Evolutionary conservation across 352 stramenopile genomes (phyloP), one percentile per base, ranked within the genome.

Genomic region (Elongisporangium undulatum): DNA sequence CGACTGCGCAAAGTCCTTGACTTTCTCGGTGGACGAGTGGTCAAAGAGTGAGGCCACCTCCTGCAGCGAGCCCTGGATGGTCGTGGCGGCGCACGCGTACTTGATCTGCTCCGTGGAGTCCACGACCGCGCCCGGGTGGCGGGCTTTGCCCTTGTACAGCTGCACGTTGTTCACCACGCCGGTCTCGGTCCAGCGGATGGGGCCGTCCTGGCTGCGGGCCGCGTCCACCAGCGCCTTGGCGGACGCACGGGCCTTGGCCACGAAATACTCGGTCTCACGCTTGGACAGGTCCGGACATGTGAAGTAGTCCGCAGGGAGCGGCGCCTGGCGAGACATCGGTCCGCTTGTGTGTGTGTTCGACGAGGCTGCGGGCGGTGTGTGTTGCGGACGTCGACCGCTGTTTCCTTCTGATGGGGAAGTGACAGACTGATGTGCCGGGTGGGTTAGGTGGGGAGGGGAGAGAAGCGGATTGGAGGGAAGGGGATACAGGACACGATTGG

Each of bases 41-140:
- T 90, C 75, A 58, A 92, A 88, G 64, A 86, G 88, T 41, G 70
- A 69, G 24, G 74, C 73, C n/a, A 89, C 77, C 59, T 92, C 77
- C 24, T 89, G 67, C 51, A 90, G 62, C 53, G 80, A 85, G 1
- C 70, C 84, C 34, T 84, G 68, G n/a, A 92, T 58, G 2, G 71
- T 77, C 13, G 75, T 86, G 19, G 75, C 78, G 6, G 76, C 81
- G 50, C 77, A 89, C 22, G 67, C 76, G 66, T 86, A 89, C 39
- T 77, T 75, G 62, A 83, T 75, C 21, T 76, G 58, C 49, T 83
- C 74, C 9, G 67, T 68, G 29, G 29, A 2, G 29, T 41, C 29
- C 16, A 72, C 58, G 20, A 76, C 69, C 49, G 56, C 62, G 51
- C 68, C 68, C 1, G 69, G 77, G 55, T 85, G 74, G 16, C 77